Evolutionary conservation across 495 filamentous ascomycete genomes (phyloP).

Genomic region (Talaromyces stipitatus): DNA sequence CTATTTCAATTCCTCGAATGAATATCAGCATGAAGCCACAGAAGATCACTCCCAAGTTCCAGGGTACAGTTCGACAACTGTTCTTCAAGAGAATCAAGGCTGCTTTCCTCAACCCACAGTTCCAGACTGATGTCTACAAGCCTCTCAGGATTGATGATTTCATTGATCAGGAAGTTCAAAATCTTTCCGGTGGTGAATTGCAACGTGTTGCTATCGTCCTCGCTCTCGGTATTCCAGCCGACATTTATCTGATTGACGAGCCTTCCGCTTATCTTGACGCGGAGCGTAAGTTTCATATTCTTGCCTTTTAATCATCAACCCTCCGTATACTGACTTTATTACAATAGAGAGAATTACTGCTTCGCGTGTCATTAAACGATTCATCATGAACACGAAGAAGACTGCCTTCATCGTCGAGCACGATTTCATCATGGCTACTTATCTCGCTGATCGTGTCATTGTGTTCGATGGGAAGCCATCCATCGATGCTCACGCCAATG

Average conservation of each 20-base stretch:
- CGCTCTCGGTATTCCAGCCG: slow-evolving; percentile 88
- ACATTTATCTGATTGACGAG: slow-evolving; percentile 98
- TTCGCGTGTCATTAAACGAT: slow-evolving; percentile 94
- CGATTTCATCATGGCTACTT: slow-evolving; percentile 99
- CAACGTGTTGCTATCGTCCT: slow-evolving; percentile 97
- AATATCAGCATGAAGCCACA: slow-evolving; percentile 99
- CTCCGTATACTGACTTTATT: neutral
- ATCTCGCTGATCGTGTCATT: slow-evolving; percentile 95
- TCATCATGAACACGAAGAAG: slow-evolving; percentile 99
- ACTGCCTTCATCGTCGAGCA: slow-evolving; percentile 98
- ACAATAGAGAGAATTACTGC: slow-evolving; percentile 77
- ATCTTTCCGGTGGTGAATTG: slow-evolving; percentile 96
- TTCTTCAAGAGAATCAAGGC: slow-evolving; percentile 98
- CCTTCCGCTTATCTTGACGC: slow-evolving; percentile 93
- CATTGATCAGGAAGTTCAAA: slow-evolving; percentile 98
- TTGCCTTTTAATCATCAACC: neutral
- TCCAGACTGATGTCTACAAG: slow-evolving; percentile 99
- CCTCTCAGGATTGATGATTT: slow-evolving; percentile 96
- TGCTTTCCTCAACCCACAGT: slow-evolving; percentile 90
- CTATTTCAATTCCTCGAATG: slow-evolving; percentile 74
- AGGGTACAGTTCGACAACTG: slow-evolving; percentile 87
- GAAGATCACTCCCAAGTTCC: slow-evolving; percentile 97
- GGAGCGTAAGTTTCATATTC: slow-evolving; percentile 42
- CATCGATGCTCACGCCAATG: slow-evolving; percentile 77
- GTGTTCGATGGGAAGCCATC: slow-evolving; percentile 95